phyloP scores from a whole-genome alignment of 2,329 filamentous ascomycete species.

The Pseudofabraea citricarpa region DNA sequence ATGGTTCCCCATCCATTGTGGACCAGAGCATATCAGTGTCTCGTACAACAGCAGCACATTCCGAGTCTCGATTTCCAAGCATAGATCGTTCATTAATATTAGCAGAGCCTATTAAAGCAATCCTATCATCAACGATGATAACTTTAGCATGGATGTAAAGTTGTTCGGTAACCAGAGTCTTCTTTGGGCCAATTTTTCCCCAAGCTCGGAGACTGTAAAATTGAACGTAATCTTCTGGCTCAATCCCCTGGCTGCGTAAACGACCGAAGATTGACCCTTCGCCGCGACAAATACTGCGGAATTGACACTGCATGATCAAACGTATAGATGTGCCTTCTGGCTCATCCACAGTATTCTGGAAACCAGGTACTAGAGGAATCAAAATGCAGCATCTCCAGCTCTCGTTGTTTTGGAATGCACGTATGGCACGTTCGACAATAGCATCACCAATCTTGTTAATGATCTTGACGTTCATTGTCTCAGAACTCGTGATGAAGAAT shows the following conservation, averaged over 20 bases:
- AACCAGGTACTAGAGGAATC: slow-evolving; percentile 96
- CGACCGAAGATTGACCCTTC: slow-evolving; percentile 89
- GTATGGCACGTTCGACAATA: slow-evolving; percentile 83
- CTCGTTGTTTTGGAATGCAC: slow-evolving; percentile 77
- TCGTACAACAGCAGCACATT: slow-evolving; percentile 82
- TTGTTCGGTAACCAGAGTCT: slow-evolving; percentile 86
- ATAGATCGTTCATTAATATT: slow-evolving; percentile 99
- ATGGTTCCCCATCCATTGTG: slow-evolving; percentile 84
- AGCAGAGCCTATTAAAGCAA: slow-evolving; percentile 91
- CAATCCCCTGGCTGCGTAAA: slow-evolving; percentile 72
- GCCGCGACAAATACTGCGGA: slow-evolving; percentile 90
- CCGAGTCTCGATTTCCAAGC: slow-evolving; percentile 87
- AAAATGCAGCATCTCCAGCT: slow-evolving; percentile 87
- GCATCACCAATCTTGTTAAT: slow-evolving; percentile 93
- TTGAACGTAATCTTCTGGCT: slow-evolving; percentile 90
- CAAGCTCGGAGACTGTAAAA: slow-evolving; percentile 92
- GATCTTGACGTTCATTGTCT: slow-evolving; percentile 82
- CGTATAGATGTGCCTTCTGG: slow-evolving; percentile 92
- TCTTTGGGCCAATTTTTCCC: slow-evolving; percentile 82
- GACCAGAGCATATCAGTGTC: slow-evolving; percentile 92
- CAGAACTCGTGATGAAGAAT: slow-evolving; percentile 92
- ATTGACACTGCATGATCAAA: slow-evolving; percentile 95
- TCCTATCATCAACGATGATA: slow-evolving; percentile 91
- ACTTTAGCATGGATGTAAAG: slow-evolving; percentile 97
- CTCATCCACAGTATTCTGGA: slow-evolving; percentile 92